Evolutionary conservation across 306 rosid species (phyloP).

Genomic region (Gynostemma pentaphyllum): DNA sequence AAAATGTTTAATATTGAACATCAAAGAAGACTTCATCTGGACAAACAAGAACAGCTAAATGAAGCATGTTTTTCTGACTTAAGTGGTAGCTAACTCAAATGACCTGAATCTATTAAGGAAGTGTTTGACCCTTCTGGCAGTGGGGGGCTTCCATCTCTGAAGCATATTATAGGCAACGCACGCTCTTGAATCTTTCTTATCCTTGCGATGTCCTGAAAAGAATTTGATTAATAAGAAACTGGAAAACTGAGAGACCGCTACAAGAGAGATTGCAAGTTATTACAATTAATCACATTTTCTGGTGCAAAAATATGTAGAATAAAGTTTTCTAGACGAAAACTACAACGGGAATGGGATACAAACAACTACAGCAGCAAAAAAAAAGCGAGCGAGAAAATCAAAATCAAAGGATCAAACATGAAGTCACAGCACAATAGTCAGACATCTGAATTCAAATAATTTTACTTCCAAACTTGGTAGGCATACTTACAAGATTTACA

Average conservation of each 20-base stretch:
- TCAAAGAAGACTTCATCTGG: not conserved
- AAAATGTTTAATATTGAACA: not conserved
- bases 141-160: conserved; percentile 89
- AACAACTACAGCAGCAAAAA: conserved; percentile 12
- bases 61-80: conserved; percentile 1
- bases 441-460: not conserved
- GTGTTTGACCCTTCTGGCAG: conserved; percentile 59
- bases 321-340: not conserved
- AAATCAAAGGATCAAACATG: conserved; percentile 3
- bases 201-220: conserved; percentile 45
- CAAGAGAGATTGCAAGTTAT: not conserved
- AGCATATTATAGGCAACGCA: conserved; percentile 57
- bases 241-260: not conserved
- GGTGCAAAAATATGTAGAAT: not conserved
- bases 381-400: conserved; percentile 4
- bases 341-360: not conserved
- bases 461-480: not conserved
- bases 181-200: conserved; percentile 41
- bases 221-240: conserved; percentile 15
- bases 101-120: conserved; percentile 41
- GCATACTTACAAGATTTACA: conserved; percentile 66
- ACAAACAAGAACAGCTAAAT: not conserved
- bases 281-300: not conserved
- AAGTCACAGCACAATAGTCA: conserved; percentile 1
- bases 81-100: conserved; percentile 22